These are phyloP conservation scores for Penicillium ochrochloron DNA, from an alignment of 495 filamentous ascomycete species.

Conservation along the genomic window DNA sequence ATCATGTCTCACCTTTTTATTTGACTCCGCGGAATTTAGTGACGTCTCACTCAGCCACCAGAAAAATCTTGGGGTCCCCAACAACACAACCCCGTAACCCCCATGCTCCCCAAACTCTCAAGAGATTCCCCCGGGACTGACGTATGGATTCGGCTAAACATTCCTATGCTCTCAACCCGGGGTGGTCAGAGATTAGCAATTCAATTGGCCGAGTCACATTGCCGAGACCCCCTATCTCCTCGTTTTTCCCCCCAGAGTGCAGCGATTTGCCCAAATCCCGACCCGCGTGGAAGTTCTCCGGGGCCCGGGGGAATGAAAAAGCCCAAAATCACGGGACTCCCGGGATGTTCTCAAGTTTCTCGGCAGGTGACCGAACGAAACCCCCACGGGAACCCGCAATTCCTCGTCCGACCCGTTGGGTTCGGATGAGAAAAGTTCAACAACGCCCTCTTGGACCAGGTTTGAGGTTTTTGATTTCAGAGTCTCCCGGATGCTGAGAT, in stretches of 20 bases:
- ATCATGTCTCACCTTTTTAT: background rate
- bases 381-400: slow-evolving; percentile 14
- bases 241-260: background rate
- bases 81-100: background rate
- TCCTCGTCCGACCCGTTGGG: background rate
- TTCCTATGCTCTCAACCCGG: background rate
- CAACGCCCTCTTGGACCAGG: background rate
- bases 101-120: background rate
- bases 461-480: background rate
- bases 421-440: background rate
- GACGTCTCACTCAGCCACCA: background rate
- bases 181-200: background rate
- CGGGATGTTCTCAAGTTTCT: background rate
- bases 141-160: background rate
- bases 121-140: background rate
- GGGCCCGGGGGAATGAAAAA: background rate
- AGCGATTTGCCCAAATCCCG: background rate
- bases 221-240: background rate
- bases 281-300: background rate
- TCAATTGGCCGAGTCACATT: background rate
- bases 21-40: background rate
- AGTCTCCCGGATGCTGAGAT: background rate
- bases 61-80: slow-evolving; percentile 2
- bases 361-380: slow-evolving; percentile 16
- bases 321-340: slow-evolving; percentile 6